Evolutionary conservation across 2,329 filamentous ascomycete species (phyloP).

Genomic region (Penicillium sp.): DNA sequence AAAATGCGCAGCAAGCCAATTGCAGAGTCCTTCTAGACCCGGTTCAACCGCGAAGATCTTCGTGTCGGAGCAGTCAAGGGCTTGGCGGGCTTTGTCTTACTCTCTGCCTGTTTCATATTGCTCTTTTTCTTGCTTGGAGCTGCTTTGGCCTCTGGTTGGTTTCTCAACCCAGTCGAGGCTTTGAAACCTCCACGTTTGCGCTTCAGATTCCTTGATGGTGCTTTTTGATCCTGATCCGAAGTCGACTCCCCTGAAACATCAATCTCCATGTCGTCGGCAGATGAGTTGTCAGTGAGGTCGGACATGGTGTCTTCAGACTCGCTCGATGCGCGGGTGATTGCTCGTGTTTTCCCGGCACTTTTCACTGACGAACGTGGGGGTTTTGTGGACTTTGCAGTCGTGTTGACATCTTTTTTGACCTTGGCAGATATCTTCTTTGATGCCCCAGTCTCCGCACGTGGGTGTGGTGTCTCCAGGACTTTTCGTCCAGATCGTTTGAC

Average conservation of each 20-base stretch:
- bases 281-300: not conserved
- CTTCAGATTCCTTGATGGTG: not conserved
- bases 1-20: no score
- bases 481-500: slow-evolving; percentile 53
- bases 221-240: not conserved
- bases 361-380: not conserved
- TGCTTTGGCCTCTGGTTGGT: no score
- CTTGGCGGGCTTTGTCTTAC: no score
- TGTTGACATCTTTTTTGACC: slow-evolving; percentile 3
- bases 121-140: no score
- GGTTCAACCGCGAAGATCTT: not conserved
- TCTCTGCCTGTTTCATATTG: no score
- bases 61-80: not conserved
- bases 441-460: not conserved
- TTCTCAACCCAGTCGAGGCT: not conserved
- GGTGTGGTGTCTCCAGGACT: slow-evolving; percentile 19
- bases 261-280: not conserved
- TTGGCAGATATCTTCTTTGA: not conserved
- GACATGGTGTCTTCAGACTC: not conserved
- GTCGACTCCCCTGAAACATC: not conserved
- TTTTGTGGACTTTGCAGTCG: not conserved
- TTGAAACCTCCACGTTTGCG: not conserved
- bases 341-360: not conserved
- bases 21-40: no score
- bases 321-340: not conserved